phyloP scores from a whole-genome alignment of 2,329 filamentous ascomycete species.

The Paraphaeosphaeria sporulosa region DNA sequence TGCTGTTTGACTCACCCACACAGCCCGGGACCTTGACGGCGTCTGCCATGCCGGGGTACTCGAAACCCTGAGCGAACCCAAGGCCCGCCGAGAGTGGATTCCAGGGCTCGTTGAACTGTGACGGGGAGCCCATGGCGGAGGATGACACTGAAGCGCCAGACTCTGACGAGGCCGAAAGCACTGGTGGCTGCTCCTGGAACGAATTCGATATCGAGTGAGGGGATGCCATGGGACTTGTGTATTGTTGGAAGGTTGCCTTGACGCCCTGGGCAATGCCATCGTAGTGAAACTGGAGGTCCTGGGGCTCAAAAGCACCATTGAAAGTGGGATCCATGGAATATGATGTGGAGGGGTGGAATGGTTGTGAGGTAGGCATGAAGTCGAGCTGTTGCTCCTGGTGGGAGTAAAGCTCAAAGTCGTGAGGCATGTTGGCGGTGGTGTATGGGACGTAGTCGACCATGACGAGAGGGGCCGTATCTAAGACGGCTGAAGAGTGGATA shows the following conservation, averaged over 20 bases:
- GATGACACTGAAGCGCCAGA: slow-evolving; percentile 61
- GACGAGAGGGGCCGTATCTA: slow-evolving; percentile 21
- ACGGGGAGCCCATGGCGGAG: slow-evolving; percentile 59
- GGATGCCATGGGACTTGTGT: slow-evolving; percentile 52
- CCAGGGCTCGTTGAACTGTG: slow-evolving; percentile 69
- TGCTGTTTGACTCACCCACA: slow-evolving; percentile 57
- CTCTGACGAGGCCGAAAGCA: slow-evolving; percentile 58
- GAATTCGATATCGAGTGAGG: slow-evolving; percentile 55
- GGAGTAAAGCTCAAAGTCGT: slow-evolving; percentile 50
- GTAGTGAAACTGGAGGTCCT: slow-evolving; percentile 48
- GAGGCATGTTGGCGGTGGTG: slow-evolving; percentile 39
- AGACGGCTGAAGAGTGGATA: slow-evolving; percentile 19
- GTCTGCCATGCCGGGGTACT: slow-evolving; percentile 58
- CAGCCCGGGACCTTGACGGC: slow-evolving; percentile 54
- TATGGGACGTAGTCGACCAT: slow-evolving; percentile 49
- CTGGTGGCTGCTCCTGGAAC: slow-evolving; percentile 56
- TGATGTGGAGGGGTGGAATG: slow-evolving; percentile 37
- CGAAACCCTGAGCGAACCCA: slow-evolving; percentile 66
- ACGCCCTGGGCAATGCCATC: slow-evolving; percentile 46
- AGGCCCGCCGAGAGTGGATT: slow-evolving; percentile 62
- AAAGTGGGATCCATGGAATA: slow-evolving; percentile 47
- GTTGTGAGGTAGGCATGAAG: slow-evolving; percentile 38
- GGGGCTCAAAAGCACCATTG: slow-evolving; percentile 46
- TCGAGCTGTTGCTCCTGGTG: slow-evolving; percentile 44
- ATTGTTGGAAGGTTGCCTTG: slow-evolving; percentile 46